Evolutionary conservation across 1,139 yeast genomes (phyloP).

Genomic region (Yarrowia galli): DNA sequence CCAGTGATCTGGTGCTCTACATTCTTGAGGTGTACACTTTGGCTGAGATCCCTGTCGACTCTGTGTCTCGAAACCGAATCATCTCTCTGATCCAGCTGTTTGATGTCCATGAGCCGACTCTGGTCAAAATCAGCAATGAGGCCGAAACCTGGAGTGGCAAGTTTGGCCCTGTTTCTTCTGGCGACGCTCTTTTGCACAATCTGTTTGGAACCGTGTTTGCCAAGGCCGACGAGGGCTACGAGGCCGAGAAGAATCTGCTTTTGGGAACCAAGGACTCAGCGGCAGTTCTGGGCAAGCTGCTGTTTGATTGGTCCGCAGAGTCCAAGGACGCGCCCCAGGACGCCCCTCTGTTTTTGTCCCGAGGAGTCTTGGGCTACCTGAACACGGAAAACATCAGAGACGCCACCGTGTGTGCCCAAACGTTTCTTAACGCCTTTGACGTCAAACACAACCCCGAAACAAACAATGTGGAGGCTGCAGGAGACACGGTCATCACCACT

Average conservation of each 20-base stretch:
- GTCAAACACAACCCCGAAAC: slow-evolving; percentile 40
- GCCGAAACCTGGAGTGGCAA: slow-evolving; percentile 68
- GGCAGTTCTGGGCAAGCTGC: slow-evolving; percentile 59
- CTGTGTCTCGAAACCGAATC: slow-evolving; percentile 48
- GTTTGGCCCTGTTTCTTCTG: slow-evolving; percentile 60
- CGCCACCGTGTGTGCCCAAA: slow-evolving; percentile 57
- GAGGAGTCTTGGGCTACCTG: slow-evolving; percentile 75
- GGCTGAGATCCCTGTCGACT: slow-evolving; percentile 56
- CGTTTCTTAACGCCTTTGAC: slow-evolving; percentile 51
- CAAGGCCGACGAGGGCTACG: slow-evolving; percentile 52
- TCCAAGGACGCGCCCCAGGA: slow-evolving; percentile 50
- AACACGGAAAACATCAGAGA: slow-evolving; percentile 68
- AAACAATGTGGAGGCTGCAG: slow-evolving; percentile 40
- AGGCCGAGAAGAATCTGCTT: slow-evolving; percentile 67
- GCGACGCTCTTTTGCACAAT: slow-evolving; percentile 79
- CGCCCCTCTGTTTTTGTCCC: slow-evolving; percentile 61
- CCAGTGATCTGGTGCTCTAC: slow-evolving; percentile 78
- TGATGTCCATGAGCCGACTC: slow-evolving; percentile 70
- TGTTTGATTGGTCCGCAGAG: slow-evolving; percentile 64
- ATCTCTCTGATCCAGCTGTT: slow-evolving; percentile 57
- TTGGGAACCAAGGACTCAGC: slow-evolving; percentile 72
- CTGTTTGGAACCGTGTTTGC: slow-evolving; percentile 72
- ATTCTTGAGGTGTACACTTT: slow-evolving; percentile 71
- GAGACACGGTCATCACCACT: slow-evolving; percentile 43
- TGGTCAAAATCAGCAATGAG: slow-evolving; percentile 70